Evolutionary conservation across 257 asterid species (phyloP).

Genomic region (Solanum medicagineum): DNA sequence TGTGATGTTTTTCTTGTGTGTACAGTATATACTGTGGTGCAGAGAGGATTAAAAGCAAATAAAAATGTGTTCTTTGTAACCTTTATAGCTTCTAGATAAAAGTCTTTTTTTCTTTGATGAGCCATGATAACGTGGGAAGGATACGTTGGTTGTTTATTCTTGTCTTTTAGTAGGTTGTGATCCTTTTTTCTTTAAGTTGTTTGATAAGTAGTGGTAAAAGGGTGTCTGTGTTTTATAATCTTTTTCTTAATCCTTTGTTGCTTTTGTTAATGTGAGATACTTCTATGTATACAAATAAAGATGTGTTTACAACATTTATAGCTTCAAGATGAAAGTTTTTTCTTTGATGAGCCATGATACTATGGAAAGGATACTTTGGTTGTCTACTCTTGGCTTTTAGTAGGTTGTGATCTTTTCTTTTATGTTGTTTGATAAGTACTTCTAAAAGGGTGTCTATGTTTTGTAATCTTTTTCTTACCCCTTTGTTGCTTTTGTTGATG

Average conservation of each 20-base stretch:
- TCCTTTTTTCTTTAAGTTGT: background rate
- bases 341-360: background rate
- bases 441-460: background rate
- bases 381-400: background rate
- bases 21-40: background rate
- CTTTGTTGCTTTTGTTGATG: background rate
- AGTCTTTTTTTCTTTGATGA: background rate
- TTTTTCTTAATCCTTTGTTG: background rate
- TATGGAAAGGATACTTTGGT: background rate
- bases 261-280: background rate
- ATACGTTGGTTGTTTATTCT: background rate
- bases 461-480: background rate
- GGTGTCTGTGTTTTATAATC: background rate
- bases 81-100: too few species aligned
- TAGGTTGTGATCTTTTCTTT: background rate
- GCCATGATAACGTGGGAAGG: background rate
- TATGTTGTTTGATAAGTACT: background rate
- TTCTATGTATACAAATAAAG: background rate
- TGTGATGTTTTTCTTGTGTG: background rate
- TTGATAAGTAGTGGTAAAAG: background rate
- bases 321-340: background rate
- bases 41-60: background rate
- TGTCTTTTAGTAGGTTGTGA: background rate
- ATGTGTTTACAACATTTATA: too few species aligned
- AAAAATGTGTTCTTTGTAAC: background rate